Evolutionary conservation across 805 yeast species (phyloP).

Genomic region (Schizosaccharomyces cryophilus): DNA sequence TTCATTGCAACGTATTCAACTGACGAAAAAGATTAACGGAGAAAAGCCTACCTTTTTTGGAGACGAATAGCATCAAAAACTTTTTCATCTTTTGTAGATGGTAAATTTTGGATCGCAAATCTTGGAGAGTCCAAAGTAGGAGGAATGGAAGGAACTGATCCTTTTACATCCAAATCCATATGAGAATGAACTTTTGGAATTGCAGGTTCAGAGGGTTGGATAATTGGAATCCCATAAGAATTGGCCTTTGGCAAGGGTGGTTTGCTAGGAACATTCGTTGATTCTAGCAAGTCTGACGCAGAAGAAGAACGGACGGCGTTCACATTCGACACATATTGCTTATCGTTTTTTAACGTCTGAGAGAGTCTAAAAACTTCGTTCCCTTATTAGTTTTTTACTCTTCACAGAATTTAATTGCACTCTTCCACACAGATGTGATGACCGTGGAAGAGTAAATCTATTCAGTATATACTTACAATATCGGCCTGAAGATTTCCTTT

Average conservation of each 20-base stretch:
- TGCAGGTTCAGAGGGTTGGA: background rate
- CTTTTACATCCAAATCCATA: background rate
- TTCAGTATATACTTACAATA: background rate
- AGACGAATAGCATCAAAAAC: background rate
- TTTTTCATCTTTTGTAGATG: background rate
- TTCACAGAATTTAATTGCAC: no score
- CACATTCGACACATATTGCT: background rate
- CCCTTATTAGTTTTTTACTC: no score
- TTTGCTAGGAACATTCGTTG: background rate
- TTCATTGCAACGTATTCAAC: no score
- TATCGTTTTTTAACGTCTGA: background rate
- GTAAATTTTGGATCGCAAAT: background rate
- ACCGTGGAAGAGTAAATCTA: no score
- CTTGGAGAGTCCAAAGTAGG: background rate
- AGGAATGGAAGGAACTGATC: no score
- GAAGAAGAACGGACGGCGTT: no score
- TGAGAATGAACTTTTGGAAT: background rate
- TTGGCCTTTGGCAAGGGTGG: background rate
- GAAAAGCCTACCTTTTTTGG: background rate
- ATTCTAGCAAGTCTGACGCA: no score
- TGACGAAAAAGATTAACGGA: no score
- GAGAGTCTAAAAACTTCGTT: background rate
- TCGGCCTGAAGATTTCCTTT: background rate
- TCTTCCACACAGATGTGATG: no score
- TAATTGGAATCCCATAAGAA: background rate